These are phyloP conservation scores for Pseudonitzschia delicatissima DNA, from an alignment of 108 stramenopile genomes.

Conservation along the genomic window DNA sequence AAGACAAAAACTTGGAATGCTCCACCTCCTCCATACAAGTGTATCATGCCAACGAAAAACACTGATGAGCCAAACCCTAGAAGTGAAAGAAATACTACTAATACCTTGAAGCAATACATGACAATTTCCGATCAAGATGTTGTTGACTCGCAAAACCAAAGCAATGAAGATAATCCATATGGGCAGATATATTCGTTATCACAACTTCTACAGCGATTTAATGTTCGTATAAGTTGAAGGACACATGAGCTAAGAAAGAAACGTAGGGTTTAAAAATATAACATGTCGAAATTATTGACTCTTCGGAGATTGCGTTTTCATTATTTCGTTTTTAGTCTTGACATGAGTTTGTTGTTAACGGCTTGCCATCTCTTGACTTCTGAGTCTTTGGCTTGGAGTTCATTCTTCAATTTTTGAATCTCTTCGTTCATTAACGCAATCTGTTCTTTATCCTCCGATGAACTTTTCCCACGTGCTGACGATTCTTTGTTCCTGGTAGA, in stretches of 20 bases:
- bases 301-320: neutral
- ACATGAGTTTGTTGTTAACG: conserved; percentile 70
- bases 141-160: neutral
- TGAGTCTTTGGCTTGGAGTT: conserved; percentile 41
- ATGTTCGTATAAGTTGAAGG: no score
- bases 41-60: conserved; percentile 23
- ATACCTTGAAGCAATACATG: conserved; percentile 22
- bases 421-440: conserved; percentile 16
- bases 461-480: neutral
- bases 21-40: conserved; percentile 61
- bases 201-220: conserved; percentile 7
- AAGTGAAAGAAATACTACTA: neutral
- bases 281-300: no score
- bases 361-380: conserved; percentile 66
- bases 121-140: conserved; percentile 18
- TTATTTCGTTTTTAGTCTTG: conserved; percentile 31
- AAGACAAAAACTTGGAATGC: conserved; percentile 59
- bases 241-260: no score
- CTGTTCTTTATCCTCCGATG: neutral
- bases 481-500: neutral
- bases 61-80: neutral
- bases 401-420: conserved; percentile 44
- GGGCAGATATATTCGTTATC: conserved; percentile 2
- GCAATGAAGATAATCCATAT: neutral
- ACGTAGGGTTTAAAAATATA: no score